Evolutionary conservation across 192 early-diverging fungal genomes (phyloP).

Genomic region (Chytriomyces hyalinus): DNA sequence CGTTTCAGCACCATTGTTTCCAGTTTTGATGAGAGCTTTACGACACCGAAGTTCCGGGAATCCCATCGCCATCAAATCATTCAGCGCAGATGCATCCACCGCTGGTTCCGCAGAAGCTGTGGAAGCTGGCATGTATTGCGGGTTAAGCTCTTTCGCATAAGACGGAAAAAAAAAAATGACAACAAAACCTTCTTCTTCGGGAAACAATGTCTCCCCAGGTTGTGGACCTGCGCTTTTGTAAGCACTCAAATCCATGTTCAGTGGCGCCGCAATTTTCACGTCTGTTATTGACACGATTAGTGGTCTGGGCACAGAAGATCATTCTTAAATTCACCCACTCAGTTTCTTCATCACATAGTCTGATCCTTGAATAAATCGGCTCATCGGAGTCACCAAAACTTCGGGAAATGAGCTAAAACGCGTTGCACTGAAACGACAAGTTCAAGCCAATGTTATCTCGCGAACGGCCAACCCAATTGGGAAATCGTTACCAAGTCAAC

Average conservation of each 20-base stretch:
- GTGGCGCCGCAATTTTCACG: conserved; percentile 46
- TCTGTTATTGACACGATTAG: conserved; percentile 24
- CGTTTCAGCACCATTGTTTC: conserved; percentile 60
- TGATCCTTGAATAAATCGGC: conserved; percentile 52
- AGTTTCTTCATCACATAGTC: conserved; percentile 60
- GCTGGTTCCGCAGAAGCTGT: conserved; percentile 33
- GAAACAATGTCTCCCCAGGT: conserved; percentile 73
- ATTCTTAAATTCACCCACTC: conserved; percentile 31
- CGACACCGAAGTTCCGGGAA: conserved; percentile 85
- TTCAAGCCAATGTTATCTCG: neutral
- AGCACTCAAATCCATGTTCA: conserved; percentile 64
- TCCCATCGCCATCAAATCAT: conserved; percentile 90
- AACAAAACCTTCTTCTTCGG: conserved; percentile 55
- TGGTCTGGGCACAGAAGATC: neutral
- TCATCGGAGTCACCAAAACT: conserved; percentile 71
- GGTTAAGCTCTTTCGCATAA: neutral
- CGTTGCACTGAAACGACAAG: conserved; percentile 35
- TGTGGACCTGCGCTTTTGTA: conserved; percentile 71
- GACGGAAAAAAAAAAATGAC: neutral
- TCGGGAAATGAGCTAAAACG: conserved; percentile 75
- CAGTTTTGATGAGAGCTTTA: conserved; percentile 82
- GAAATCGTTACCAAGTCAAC: conserved; percentile 38
- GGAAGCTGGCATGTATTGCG: neutral
- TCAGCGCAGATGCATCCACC: conserved; percentile 71
- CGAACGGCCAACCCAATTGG: neutral